These are phyloP conservation scores for Diplotaxis tenuifolia DNA, from an alignment of 345 rosid genomes.

Conservation along the genomic window DNA sequence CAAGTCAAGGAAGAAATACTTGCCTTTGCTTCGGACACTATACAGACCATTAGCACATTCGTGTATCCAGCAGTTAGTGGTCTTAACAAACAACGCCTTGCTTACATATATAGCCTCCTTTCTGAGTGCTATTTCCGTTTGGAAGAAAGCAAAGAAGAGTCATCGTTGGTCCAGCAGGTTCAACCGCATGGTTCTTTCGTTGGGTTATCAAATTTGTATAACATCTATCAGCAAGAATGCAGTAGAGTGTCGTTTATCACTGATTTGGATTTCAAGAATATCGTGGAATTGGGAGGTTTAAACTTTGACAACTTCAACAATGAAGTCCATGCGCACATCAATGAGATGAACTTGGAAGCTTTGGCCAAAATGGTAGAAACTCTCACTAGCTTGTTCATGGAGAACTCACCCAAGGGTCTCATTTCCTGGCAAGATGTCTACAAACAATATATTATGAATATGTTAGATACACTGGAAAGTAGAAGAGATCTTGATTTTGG, in stretches of 20 bases:
- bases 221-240: constrained; percentile 71
- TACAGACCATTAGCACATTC: constrained; percentile 49
- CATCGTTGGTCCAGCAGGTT: constrained; percentile 31
- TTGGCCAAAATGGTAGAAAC: constrained; percentile 78
- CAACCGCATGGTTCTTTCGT: constrained; percentile 35
- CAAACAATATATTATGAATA: constrained; percentile 51
- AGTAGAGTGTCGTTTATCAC: constrained; percentile 70
- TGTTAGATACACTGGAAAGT: constrained; percentile 53
- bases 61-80: constrained; percentile 88
- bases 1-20: constrained; percentile 64
- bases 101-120: constrained; percentile 68
- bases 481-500: constrained; percentile 45
- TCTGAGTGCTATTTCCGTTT: constrained; percentile 65
- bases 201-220: constrained; percentile 50
- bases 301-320: constrained; percentile 55
- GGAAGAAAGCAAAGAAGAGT: constrained; percentile 50
- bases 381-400: constrained; percentile 43
- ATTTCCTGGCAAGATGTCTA: constrained; percentile 72
- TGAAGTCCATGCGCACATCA: constrained; percentile 62
- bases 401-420: constrained; percentile 51
- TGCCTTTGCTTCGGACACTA: constrained; percentile 58
- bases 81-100: constrained; percentile 73
- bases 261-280: constrained; percentile 79
- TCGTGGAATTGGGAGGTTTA: constrained; percentile 62
- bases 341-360: constrained; percentile 66